A percentile compares a stretch with the other conserved stretches of the same genome.
Conservation (phyloP, 305 asterid genomes). For the Ajuga reptans region DNA sequence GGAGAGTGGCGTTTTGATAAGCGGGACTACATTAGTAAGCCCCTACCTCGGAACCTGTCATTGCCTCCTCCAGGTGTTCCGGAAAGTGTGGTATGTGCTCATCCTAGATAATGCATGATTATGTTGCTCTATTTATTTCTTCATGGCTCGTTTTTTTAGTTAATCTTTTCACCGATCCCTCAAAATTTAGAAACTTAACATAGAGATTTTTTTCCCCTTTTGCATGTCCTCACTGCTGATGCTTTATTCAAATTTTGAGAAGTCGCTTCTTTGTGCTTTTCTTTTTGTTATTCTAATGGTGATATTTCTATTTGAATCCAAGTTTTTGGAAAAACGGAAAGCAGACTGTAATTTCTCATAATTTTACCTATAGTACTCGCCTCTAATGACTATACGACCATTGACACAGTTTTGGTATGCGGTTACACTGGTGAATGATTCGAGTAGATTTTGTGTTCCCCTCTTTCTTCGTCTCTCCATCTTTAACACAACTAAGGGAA, state of each 20-base stretch:
- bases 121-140: background rate
- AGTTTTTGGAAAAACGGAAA: background rate
- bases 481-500: background rate
- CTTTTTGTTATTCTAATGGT: background rate
- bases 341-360: background rate
- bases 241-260: background rate
- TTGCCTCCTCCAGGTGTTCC: slow-evolving; percentile 55
- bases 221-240: background rate
- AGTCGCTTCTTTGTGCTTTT: background rate
- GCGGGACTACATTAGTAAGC: slow-evolving; percentile 28
- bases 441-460: background rate
- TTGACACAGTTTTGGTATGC: too few species aligned
- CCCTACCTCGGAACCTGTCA: slow-evolving; percentile 44
- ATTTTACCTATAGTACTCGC: background rate
- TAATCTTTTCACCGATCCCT: background rate
- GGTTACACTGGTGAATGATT: background rate
- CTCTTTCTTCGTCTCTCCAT: background rate
- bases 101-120: background rate
- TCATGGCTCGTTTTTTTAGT: background rate
- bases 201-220: background rate
- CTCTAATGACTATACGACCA: background rate
- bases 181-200: background rate
- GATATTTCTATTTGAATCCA: background rate
- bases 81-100: slow-evolving; percentile 48
- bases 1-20: slow-evolving; percentile 56